These are phyloP conservation scores for Gleditsia sinensis DNA, from an alignment of 306 rosid species.

Conservation along the genomic window DNA sequence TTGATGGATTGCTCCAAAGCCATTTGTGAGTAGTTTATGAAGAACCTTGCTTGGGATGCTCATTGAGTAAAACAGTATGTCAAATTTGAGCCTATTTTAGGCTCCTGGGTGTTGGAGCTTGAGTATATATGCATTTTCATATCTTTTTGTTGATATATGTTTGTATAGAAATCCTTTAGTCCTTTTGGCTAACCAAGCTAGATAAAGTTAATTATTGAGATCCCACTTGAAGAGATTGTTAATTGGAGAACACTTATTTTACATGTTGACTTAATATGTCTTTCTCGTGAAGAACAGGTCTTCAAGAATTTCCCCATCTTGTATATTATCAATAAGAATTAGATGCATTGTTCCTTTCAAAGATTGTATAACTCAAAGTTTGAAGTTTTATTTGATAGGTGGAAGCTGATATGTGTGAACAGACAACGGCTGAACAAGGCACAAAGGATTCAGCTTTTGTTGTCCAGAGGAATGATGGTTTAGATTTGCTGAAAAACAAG, in stretches of 20 bases:
- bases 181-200: not conserved
- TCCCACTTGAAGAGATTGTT: constrained; percentile 15
- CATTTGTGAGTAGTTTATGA: too few species aligned
- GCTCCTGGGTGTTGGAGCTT: too few species aligned
- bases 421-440: constrained; percentile 35
- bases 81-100: too few species aligned
- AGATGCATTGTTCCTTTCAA: constrained; percentile 23
- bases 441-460: constrained; percentile 37
- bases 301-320: constrained; percentile 14
- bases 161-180: constrained; percentile 10
- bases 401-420: constrained; percentile 43
- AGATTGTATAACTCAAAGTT: constrained; percentile 25
- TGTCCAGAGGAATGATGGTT: constrained; percentile 46
- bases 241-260: not conserved
- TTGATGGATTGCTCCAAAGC: not conserved
- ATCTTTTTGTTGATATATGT: not conserved
- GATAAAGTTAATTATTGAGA: not conserved
- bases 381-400: constrained; percentile 47
- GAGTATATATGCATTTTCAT: too few species aligned
- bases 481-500: constrained; percentile 44
- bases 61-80: too few species aligned
- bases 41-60: too few species aligned
- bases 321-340: not conserved
- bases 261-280: not conserved
- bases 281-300: not conserved